Evolutionary conservation across 2,329 filamentous ascomycete genomes (phyloP).

Genomic region (Neopestalotiopsis sp.): DNA sequence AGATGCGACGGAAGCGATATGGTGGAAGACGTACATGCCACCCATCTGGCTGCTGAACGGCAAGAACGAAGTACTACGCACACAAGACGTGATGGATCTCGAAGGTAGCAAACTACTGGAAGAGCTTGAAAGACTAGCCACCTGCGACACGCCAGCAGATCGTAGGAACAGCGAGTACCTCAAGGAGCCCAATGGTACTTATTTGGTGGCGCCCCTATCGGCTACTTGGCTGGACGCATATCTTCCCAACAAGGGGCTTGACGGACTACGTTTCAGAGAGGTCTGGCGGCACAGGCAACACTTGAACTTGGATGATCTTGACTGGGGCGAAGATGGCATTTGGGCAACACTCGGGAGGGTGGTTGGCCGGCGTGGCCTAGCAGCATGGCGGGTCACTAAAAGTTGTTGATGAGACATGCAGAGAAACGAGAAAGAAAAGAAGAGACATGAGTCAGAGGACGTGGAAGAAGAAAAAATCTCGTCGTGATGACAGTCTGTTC

Average conservation of each 20-base stretch:
- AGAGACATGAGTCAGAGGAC: not conserved
- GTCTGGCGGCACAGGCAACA: constrained; percentile 73
- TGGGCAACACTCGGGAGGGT: constrained; percentile 74
- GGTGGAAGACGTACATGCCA: constrained; percentile 89
- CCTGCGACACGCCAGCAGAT: constrained; percentile 66
- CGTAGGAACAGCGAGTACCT: constrained; percentile 60
- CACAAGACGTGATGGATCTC: constrained; percentile 77
- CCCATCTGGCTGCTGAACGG: constrained; percentile 81
- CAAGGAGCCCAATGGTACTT: constrained; percentile 68
- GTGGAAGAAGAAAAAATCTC: not conserved
- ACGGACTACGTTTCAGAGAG: constrained; percentile 69
- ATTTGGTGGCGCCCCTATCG: constrained; percentile 76
- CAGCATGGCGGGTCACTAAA: constrained; percentile 69
- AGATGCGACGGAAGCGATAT: constrained; percentile 72
- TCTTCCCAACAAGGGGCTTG: constrained; percentile 61
- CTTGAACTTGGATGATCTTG: constrained; percentile 80
- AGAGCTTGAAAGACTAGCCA: constrained; percentile 63
- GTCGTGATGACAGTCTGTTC: too few species aligned
- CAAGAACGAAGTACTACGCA: constrained; percentile 74
- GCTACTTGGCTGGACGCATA: constrained; percentile 73
- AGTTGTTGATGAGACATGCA: constrained; percentile 46
- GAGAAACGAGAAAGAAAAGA: not conserved
- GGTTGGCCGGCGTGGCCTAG: constrained; percentile 66
- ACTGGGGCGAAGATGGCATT: constrained; percentile 78
- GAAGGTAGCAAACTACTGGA: constrained; percentile 64